phyloP scores from a whole-genome alignment of 2,329 filamentous ascomycete genomes.

The Penicillium griseofulvum region DNA sequence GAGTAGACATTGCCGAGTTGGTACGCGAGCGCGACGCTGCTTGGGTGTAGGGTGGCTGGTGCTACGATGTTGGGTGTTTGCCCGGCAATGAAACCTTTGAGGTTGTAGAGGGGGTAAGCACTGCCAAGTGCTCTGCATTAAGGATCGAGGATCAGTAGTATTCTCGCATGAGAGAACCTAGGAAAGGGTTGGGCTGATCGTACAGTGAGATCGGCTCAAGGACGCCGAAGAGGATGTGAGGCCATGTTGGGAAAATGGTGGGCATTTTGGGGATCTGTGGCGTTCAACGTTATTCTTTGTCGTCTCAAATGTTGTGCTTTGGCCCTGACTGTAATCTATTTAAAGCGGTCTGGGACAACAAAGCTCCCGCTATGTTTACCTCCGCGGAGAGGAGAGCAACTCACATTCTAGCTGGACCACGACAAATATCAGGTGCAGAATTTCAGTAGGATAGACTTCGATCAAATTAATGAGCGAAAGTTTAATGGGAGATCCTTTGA shows the following conservation, averaged over 20 bases:
- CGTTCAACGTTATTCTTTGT: neutral
- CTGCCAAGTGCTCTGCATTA: constrained; percentile 57
- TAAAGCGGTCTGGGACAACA: neutral
- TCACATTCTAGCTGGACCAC: neutral
- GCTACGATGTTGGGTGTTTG: constrained; percentile 52
- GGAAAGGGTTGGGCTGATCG: constrained; percentile 23
- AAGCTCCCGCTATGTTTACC: neutral
- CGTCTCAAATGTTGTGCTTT: neutral
- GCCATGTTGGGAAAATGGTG: constrained; percentile 61
- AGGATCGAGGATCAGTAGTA: constrained; percentile 4
- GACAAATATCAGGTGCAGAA: neutral
- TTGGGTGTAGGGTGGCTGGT: constrained; percentile 30
- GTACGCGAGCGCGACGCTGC: constrained; percentile 57
- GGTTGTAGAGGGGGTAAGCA: constrained; percentile 54
- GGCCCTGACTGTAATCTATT: neutral
- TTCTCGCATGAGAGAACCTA: constrained; percentile 1
- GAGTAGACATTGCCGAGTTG: constrained; percentile 71
- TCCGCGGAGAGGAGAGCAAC: neutral
- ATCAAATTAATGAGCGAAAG: neutral
- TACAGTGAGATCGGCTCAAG: constrained; percentile 69
- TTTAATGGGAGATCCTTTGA: neutral
- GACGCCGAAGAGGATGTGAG: constrained; percentile 64
- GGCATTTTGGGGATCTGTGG: constrained; percentile 20
- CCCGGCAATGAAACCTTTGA: constrained; percentile 62
- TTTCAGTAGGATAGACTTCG: neutral